Base-by-base conservation (phyloP, 768 basidiomycete species). In the Termitomyces bulborhizus region DNA sequence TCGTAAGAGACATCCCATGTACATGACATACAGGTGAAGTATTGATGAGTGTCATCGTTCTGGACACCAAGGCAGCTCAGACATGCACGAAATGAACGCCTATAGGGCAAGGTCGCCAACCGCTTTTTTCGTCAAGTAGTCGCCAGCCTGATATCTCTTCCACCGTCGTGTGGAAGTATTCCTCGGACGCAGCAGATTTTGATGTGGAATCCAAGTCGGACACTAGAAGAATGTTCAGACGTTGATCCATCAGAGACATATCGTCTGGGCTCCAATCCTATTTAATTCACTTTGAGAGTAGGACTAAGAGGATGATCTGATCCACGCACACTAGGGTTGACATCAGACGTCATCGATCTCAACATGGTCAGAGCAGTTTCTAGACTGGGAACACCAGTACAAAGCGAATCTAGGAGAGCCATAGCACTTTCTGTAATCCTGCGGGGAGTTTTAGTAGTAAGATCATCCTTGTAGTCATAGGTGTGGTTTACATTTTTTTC, bases 51-150 rank as follows among this genome's bases (percentile, higher is more conserved):
- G 12, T 34, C 3, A 13, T 12, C 11, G 11, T 34, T 37, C 15
- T 16, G 13, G 21, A 34, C 3, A 36, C 15, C 26, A 27, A 29
- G 1, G 15, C 27, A 27, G 24, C 34, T 37, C 32, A 36, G 34
- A 7, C 49, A n/a, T 40, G 48, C 26, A 40, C 41, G 41, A 32
- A 60, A 56, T 72, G 79, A 48, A 87, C 74, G 8, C 89, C 89
- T 44, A 91, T 84, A 5, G 89, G 88, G 63, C 81, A 84, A 2
- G 83, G 76, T 58, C 71, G 75, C 89, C 89, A 90, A 37, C 68
- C 66, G 15, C 69, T 70, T 16, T 59, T 68, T 21, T 65, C 65
- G 29, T 74, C 69, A 12, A 84, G 68, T 41, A 74, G 53, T 48
- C 72, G 72, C 87, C 89, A 90, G 21, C 86, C 88, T 7, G 61